Base-by-base conservation (phyloP, 345 rosid species). In the Populus simonii region DNA sequence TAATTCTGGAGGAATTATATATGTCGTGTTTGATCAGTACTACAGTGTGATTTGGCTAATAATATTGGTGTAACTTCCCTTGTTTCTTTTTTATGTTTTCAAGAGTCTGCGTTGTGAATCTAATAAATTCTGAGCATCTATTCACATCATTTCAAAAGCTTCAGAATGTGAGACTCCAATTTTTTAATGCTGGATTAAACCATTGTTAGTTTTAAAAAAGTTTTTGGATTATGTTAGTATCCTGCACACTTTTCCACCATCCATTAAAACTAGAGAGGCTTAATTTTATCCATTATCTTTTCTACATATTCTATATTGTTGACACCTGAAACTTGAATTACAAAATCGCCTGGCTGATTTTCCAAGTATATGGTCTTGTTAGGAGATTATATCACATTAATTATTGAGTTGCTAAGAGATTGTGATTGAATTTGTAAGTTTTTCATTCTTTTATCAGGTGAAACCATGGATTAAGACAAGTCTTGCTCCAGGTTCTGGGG, bases 401-500 rank as follows among this genome's bases (percentile, higher is more conserved):
- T 66, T 29, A 31, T 29, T 31, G 66, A 62, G 27, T n/a, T 23
- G 33, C 36, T n/a, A 66, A 66, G 17, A 31, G 36, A 25, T 17
- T 66, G 8, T 66, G 7, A 25, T 66, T 23, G 27, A 16, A 29
- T 62, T 62, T 10, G 4, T 62, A 25, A n/a, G 27, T n/a, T 15
- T 13, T 63, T 63, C 35, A 25, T 63, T n/a, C 35, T 63, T 69
- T 83, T 74, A 43, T 79, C 90, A 92, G 96, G 96, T 92, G 62
- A 93, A 90, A 81, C 97, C 97, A 71, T 93, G 97, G 97, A 74
- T 87, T 68, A 93, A 94, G 82, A 93, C 97, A 20, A 94, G 97
- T 83, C 97, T 94, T 80, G 98, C 98, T 70, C 97, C 97, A 6
- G 97, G 98, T 43, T 94, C 98, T 79, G 97, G 98, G 72, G 97